A percentile compares a stretch with the other conserved stretches of the same genome.
Conservation (phyloP, 345 rosid genomes). For the Citrus hindsii region DNA sequence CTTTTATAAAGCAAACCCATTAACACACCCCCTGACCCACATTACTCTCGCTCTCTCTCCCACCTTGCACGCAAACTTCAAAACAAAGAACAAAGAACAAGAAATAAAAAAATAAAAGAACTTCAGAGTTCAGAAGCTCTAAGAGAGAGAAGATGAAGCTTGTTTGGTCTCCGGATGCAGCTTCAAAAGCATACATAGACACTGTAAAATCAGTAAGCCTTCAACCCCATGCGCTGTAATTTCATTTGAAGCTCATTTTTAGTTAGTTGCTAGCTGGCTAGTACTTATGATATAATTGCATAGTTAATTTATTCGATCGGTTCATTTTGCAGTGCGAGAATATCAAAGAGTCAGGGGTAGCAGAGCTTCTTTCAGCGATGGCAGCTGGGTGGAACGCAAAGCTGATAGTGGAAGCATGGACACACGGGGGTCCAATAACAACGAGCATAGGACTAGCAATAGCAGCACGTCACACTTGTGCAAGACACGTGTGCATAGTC, state of each 20-base stretch:
- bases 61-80: not conserved
- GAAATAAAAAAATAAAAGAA: not conserved
- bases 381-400: conserved; percentile 91
- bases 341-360: conserved; percentile 52
- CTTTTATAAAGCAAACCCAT: not conserved
- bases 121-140: not conserved
- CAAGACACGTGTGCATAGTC: conserved; percentile 76
- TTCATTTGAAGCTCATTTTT: not conserved
- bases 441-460: conserved; percentile 76
- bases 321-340: conserved; percentile 43
- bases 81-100: not conserved
- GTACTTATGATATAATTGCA: not conserved
- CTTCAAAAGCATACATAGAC: conserved; percentile 65
- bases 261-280: no score
- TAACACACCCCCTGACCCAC: not conserved
- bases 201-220: conserved; percentile 61
- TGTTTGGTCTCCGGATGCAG: conserved; percentile 81
- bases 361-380: conserved; percentile 80
- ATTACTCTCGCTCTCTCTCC: not conserved
- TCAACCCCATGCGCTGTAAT: not conserved
- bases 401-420: conserved; percentile 75
- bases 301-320: not conserved
- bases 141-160: conserved; percentile 53
- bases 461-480: conserved; percentile 65
- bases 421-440: conserved; percentile 50